Base-by-base conservation (phyloP, 2,329 filamentous ascomycete genomes). In the Niveomyces coronatus region DNA sequence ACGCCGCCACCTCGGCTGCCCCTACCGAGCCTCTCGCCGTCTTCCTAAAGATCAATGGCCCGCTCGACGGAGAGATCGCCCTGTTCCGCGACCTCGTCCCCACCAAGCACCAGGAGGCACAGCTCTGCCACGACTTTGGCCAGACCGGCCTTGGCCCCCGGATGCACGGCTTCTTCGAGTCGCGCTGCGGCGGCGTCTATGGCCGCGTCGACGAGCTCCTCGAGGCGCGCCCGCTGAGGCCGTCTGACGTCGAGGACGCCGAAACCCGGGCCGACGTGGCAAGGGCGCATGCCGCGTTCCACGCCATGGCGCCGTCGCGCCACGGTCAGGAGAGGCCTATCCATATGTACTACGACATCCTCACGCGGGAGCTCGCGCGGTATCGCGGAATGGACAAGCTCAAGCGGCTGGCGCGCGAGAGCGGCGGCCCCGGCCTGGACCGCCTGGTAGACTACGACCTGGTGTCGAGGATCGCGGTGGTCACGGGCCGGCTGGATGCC, bases 201-300 rank as follows among this genome's bases (percentile, higher is more conserved):
- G 44, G 42, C 9, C 30, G 44, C 13, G 30, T 46, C 15, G 44
- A 46, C 20, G 39, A 46, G 31, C 40, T 46, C 20, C 19, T 46
- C 2, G 42, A 44, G 13, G 42, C 39, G 26, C 32, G 44, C 3
- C 38, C 14, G 23, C n/a, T 46, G 39, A 34, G 38, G 33, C 37
- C 44, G 3, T 30, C 27, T 9, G 44, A 44, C 27, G 42, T 43
- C 13, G 44, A 46, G 35, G 34, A 42, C 15, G 29, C 17, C 11
- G 20, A 4, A 11, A 41, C 43, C 3, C 30, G 44, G 9, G 39
- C 37, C 1, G 41, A 44, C 17, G 29, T 46, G n/a, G 44, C 44
- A 7, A 34, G 17, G 5, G 37, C 16, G 5, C 24, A 38, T 18
- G 44, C 44, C 9, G 31, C 39, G 4, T 44, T 46, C 15, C 44